Conservation (phyloP, 495 filamentous ascomycete species). For the Penicillium fimorum region DNA sequence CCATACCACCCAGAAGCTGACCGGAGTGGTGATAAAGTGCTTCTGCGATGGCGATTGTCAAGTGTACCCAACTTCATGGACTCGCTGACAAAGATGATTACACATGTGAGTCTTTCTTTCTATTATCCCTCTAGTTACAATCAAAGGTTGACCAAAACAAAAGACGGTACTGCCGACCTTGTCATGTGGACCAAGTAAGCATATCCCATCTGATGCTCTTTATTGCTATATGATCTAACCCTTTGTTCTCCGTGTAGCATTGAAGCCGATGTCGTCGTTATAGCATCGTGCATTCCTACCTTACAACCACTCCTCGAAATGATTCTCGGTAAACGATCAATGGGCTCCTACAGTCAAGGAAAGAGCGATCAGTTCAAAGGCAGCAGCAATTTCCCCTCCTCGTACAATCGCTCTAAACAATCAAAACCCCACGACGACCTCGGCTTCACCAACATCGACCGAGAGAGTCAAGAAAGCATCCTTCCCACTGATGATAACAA, state of each 20-base stretch:
- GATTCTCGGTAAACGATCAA: slow-evolving; percentile 31
- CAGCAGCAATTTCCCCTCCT: slow-evolving; percentile 13
- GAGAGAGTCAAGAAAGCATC: slow-evolving; percentile 37
- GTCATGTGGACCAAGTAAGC: slow-evolving; percentile 40
- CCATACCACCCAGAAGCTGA: not conserved
- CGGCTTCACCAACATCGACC: slow-evolving; percentile 27
- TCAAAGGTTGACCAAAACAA: slow-evolving; percentile 5
- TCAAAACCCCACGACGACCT: slow-evolving; percentile 17
- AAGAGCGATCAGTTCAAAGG: slow-evolving; percentile 24
- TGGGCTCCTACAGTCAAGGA: slow-evolving; percentile 29
- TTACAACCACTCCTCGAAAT: slow-evolving; percentile 41
- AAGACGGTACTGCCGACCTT: slow-evolving; percentile 36
- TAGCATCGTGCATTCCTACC: slow-evolving; percentile 45
- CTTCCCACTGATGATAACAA: slow-evolving; percentile 10
- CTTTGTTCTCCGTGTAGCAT: slow-evolving; percentile 24
- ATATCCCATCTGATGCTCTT: not conserved
- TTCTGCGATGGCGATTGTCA: slow-evolving; percentile 36
- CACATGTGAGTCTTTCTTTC: slow-evolving; percentile 29
- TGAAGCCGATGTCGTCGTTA: slow-evolving; percentile 42
- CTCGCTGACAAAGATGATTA: slow-evolving; percentile 36
- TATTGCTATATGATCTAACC: not conserved
- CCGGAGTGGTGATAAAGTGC: slow-evolving; percentile 22
- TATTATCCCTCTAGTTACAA: not conserved
- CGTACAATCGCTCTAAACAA: slow-evolving; percentile 17
- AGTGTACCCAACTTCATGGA: slow-evolving; percentile 36